Percentiles rank a stretch among this genome's conserved stretches.
Evolutionary conservation across 208 protist species (phyloP).

Genomic region (Angomonas ambiguus): DNA sequence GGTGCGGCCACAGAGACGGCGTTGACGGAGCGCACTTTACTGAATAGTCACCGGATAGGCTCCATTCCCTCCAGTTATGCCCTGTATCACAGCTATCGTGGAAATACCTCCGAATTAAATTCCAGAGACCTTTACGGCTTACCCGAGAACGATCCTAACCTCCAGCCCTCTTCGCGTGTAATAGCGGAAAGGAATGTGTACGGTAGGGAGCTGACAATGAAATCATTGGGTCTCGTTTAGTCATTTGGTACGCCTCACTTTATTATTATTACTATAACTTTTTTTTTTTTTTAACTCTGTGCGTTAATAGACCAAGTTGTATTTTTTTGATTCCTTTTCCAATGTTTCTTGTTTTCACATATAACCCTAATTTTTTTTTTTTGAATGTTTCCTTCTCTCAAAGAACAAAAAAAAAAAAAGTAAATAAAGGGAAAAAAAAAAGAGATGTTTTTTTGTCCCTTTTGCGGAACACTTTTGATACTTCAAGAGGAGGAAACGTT

Average conservation of each 20-base stretch:
- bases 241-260: background rate
- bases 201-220: conserved; percentile 82
- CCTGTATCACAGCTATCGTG: conserved; percentile 82
- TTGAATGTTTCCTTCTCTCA: background rate
- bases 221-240: conserved; percentile 51
- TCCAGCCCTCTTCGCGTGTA: conserved; percentile 78
- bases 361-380: background rate
- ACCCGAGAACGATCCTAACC: conserved; percentile 76
- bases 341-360: conserved; percentile 4
- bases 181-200: conserved; percentile 73
- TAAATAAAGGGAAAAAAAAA: too few species aligned
- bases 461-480: conserved; percentile 82
- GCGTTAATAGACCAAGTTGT: too few species aligned
- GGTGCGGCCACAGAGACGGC: conserved; percentile 68
- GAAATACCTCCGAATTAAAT: conserved; percentile 60
- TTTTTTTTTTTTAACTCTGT: background rate
- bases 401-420: conserved; percentile 5
- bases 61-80: conserved; percentile 64
- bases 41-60: conserved; percentile 63
- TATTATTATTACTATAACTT: conserved; percentile 1
- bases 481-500: conserved; percentile 38
- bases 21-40: conserved; percentile 70
- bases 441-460: conserved; percentile 92
- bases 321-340: too few species aligned
- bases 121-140: conserved; percentile 71